A percentile compares a stretch with the other conserved stretches of the same genome.
phyloP scores from a whole-genome alignment of 208 protist genomes.

The Trichomonas tenax region DNA sequence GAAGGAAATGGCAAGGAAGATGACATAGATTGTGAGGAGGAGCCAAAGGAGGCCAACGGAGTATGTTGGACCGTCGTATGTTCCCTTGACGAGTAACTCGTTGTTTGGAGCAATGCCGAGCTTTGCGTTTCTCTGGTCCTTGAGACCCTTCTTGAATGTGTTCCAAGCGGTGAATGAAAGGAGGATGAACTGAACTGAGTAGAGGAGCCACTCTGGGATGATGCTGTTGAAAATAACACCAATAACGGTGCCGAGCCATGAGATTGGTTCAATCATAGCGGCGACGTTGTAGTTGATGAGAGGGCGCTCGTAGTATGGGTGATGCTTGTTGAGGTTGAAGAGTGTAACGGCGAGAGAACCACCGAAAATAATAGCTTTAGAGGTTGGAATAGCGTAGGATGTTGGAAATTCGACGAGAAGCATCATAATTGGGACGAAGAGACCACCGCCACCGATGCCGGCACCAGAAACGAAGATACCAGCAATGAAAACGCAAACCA shows the following conservation, averaged over 20 bases:
- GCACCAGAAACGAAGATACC: constrained; percentile 21
- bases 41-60: background rate
- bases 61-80: background rate
- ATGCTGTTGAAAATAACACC: constrained; percentile 27
- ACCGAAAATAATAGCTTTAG: constrained; percentile 26
- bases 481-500: background rate
- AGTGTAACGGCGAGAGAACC: constrained; percentile 22
- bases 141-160: background rate
- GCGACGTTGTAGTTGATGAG: constrained; percentile 28
- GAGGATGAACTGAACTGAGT: background rate
- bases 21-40: background rate
- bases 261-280: constrained; percentile 26
- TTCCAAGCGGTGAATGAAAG: constrained; percentile 18
- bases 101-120: background rate
- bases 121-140: background rate
- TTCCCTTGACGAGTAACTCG: background rate
- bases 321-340: constrained; percentile 8
- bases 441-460: constrained; percentile 24
- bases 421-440: constrained; percentile 26
- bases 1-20: background rate
- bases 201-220: constrained; percentile 23
- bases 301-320: constrained; percentile 13
- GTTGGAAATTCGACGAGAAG: background rate
- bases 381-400: constrained; percentile 23
- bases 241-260: constrained; percentile 21